A percentile compares a stretch with the other conserved stretches of the same genome.
These are phyloP conservation scores for Hanseniaspora singularis DNA, from an alignment of 805 yeast genomes.

Conservation along the genomic window DNA sequence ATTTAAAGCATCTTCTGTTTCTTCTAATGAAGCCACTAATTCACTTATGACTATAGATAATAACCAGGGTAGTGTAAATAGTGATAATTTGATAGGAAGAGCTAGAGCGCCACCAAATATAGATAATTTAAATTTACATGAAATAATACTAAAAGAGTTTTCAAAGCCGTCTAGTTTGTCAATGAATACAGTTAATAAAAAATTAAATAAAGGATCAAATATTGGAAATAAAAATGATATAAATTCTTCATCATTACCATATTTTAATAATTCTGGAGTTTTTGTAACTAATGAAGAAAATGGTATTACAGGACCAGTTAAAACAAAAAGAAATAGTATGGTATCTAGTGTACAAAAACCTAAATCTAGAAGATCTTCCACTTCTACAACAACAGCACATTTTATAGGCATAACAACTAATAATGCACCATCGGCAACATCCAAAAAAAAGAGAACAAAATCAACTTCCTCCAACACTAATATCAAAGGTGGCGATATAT, in stretches of 20 bases:
- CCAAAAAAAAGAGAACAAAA: neutral
- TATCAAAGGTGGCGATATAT: neutral
- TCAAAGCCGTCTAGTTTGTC: too few relatives aligned
- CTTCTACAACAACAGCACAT: neutral
- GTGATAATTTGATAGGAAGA: neutral
- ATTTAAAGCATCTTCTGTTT: neutral
- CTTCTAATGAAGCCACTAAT: neutral
- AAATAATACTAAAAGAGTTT: too few relatives aligned
- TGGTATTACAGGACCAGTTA: too few relatives aligned
- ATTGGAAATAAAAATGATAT: too few relatives aligned
- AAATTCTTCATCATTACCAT: too few relatives aligned
- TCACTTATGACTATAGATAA: neutral
- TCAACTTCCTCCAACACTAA: neutral
- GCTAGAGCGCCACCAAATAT: neutral
- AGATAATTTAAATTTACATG: too few relatives aligned
- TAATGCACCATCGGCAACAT: neutral
- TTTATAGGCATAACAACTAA: neutral
- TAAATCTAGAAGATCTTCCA: slow-evolving; percentile 13
- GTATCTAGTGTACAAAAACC: slow-evolving; percentile 6
- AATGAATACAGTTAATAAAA: too few relatives aligned
- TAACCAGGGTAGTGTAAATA: too few relatives aligned
- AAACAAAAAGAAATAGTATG: neutral
- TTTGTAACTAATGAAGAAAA: too few relatives aligned
- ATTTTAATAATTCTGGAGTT: too few relatives aligned
- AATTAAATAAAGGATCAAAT: too few relatives aligned